Percentiles rank a stretch among this genome's conserved stretches.
These are phyloP conservation scores for Persicaria maculosa DNA, from an alignment of 148 eudicot species.

Conservation along the genomic window DNA sequence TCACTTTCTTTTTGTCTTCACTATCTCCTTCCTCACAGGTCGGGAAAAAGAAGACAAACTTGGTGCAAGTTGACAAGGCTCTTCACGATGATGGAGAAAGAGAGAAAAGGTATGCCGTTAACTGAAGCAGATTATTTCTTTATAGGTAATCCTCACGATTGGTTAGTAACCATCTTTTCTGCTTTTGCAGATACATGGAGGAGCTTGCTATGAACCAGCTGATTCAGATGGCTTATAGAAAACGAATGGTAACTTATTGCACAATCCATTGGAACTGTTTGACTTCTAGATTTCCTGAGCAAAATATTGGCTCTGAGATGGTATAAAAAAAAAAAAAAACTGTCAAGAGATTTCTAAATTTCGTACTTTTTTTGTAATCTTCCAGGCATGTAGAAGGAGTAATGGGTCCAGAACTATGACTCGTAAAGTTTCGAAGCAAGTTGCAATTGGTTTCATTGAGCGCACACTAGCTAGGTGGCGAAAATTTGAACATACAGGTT, in stretches of 20 bases:
- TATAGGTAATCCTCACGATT: background rate
- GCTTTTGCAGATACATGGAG: conserved; percentile 36
- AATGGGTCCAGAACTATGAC: conserved; percentile 36
- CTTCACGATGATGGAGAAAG: conserved; percentile 27
- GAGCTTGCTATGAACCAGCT: conserved; percentile 46
- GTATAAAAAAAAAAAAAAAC: background rate
- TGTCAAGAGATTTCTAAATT: background rate
- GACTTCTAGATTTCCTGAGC: background rate
- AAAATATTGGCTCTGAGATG: background rate
- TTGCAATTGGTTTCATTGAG: conserved; percentile 39
- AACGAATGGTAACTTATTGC: conserved; percentile 35
- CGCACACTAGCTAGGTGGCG: conserved; percentile 41
- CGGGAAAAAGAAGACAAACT: conserved; percentile 29
- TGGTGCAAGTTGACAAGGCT: conserved; percentile 36
- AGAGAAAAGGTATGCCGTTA: conserved; percentile 26
- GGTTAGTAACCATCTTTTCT: background rate
- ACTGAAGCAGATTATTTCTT: background rate
- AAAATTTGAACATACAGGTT: conserved; percentile 38
- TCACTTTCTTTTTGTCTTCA: background rate
- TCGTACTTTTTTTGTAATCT: background rate
- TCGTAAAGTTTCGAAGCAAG: conserved; percentile 50
- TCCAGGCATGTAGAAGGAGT: conserved; percentile 38
- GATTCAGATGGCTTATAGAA: conserved; percentile 50
- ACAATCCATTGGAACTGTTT: background rate
- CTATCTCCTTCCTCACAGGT: conserved; percentile 22